phyloP scores from a whole-genome alignment of 2,329 filamentous ascomycete genomes.

The Colletotrichum endophyticum region DNA sequence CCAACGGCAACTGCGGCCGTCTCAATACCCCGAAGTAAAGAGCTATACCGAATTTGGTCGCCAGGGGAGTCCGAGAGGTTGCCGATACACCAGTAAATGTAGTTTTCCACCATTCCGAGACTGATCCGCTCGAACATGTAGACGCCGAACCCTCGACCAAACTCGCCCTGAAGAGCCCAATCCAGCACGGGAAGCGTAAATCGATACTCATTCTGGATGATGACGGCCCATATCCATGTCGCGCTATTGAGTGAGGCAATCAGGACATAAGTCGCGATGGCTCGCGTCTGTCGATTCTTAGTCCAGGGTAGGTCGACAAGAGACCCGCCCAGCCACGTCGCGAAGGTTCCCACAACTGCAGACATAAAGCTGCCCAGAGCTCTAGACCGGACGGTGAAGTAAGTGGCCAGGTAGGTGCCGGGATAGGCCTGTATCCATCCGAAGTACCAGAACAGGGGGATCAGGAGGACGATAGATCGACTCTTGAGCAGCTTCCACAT shows the following conservation, averaged over 20 bases:
- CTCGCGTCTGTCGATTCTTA: conserved; percentile 41
- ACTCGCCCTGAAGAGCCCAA: conserved; percentile 42
- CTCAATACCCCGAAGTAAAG: conserved; percentile 45
- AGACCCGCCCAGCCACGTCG: conserved; percentile 38
- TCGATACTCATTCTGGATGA: conserved; percentile 51
- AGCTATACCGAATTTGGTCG: conserved; percentile 49
- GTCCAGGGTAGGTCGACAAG: conserved; percentile 43
- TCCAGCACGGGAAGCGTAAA: conserved; percentile 45
- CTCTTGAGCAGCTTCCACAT: conserved; percentile 39
- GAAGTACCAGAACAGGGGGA: conserved; percentile 35
- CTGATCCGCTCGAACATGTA: conserved; percentile 45
- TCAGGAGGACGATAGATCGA: conserved; percentile 30
- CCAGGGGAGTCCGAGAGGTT: conserved; percentile 48
- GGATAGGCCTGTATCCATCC: conserved; percentile 43
- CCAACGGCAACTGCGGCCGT: conserved; percentile 44
- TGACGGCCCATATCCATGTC: conserved; percentile 52
- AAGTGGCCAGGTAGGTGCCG: conserved; percentile 43
- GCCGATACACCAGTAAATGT: conserved; percentile 51
- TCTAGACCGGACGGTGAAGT: conserved; percentile 46
- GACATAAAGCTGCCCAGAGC: conserved; percentile 38
- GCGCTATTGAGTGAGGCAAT: conserved; percentile 46
- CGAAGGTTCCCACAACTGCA: conserved; percentile 41
- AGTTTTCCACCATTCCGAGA: conserved; percentile 45
- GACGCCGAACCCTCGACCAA: conserved; percentile 46
- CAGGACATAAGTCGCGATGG: conserved; percentile 40